Conservation (phyloP, 2,329 filamentous ascomycete genomes). For the Hymenoscyphus linearis region DNA sequence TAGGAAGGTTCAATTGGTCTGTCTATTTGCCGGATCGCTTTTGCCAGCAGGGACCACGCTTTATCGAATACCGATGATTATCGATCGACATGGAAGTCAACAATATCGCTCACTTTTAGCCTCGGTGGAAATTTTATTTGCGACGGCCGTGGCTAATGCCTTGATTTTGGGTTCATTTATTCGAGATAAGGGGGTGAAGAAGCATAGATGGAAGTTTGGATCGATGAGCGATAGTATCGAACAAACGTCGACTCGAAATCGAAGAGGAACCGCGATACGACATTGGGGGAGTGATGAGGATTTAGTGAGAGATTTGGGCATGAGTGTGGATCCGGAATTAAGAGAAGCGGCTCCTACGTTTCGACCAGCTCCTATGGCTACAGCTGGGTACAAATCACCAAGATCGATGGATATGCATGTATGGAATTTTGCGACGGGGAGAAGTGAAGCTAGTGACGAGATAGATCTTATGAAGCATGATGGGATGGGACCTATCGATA, state of each 20-base stretch:
- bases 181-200: conserved; percentile 84
- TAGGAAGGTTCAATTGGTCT: conserved; percentile 72
- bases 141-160: conserved; percentile 80
- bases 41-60: conserved; percentile 73
- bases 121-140: conserved; percentile 84
- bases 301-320: conserved; percentile 73
- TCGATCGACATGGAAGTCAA: conserved; percentile 65
- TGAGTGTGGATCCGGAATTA: conserved; percentile 54
- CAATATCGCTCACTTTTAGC: conserved; percentile 85
- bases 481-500: conserved; percentile 23
- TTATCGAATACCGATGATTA: conserved; percentile 75
- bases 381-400: conserved; percentile 21
- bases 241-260: conserved; percentile 36
- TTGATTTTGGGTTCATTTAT: conserved; percentile 91
- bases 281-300: conserved; percentile 91
- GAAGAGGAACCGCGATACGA: conserved; percentile 46
- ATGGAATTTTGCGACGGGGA: conserved; percentile 28
- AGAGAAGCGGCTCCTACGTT: conserved; percentile 33
- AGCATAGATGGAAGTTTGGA: conserved; percentile 69
- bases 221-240: conserved; percentile 59
- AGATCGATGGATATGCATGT: conserved; percentile 15
- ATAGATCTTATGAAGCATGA: conserved; percentile 30
- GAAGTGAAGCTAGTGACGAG: conserved; percentile 37
- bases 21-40: conserved; percentile 81
- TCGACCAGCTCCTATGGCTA: conserved; percentile 31